Evolutionary conservation across 306 rosid genomes (phyloP), one percentile per base, ranked within the genome.

Genomic region (Phaseolus lunatus): DNA sequence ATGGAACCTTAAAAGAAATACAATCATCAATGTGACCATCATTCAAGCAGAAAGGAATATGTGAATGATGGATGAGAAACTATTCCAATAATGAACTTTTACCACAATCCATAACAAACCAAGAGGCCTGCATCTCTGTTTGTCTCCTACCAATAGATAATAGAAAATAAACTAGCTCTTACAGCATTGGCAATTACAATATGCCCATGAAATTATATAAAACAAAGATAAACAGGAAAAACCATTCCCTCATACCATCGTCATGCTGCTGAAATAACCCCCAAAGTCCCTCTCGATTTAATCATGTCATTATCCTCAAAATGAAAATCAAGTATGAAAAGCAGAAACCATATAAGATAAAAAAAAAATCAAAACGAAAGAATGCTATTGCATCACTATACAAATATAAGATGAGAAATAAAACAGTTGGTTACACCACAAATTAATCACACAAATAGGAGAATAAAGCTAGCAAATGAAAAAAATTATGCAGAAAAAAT

Each of bases 1-100:
- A 95, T 26, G 99, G 99, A 84, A 95, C 99, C 99, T 95, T 59
- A 45, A 22, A 48, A 47, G 35, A 77, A 82, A 73, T 63, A 31
- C 47, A 77, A 33, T 33, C 66, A 80, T 48, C 76, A 56, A 64
- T 80, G 52, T 78, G 67, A 64, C 18, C 75, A 62, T 50, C 45
- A 70, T 48, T 48, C 45, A 23, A 39, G 50, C 63, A 47, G 67
- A 74, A 64, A 81, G 48, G 50, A 82, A 39, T 14, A 27, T 73
- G 61, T 22, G 62, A 23, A 11, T 15, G 49, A 64, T 41, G 19
- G 56, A 54, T 65, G 68, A 61, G 31, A 12, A 63, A 61, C 15
- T 49, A 47, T 47, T 41, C n/a, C 37, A 19, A 82, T 15, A 45
- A 67, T 48, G 43, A 70, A 27, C 61, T 66, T 52, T 58, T 18